These are phyloP conservation scores for Meripilus lineatus DNA, from an alignment of 1,284 basidiomycete genomes.

Conservation along the genomic window DNA sequence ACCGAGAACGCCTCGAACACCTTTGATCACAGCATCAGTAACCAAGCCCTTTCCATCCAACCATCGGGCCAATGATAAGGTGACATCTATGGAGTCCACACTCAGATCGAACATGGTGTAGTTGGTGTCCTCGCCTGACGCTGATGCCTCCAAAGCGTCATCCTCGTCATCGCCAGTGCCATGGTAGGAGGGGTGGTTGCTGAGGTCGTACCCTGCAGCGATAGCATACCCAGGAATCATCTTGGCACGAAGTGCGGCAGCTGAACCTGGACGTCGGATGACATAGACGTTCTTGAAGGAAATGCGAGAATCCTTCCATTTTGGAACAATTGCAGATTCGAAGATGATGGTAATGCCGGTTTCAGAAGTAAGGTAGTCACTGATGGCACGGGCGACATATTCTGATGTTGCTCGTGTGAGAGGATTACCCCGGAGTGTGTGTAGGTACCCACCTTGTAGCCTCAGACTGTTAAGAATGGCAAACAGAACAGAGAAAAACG, in stretches of 20 bases:
- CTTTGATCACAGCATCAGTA: constrained; percentile 87
- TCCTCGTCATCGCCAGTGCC: constrained; percentile 51
- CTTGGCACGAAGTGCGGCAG: constrained; percentile 14
- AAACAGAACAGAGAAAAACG: constrained; percentile 93
- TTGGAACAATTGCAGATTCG: constrained; percentile 96
- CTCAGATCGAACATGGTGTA: constrained; percentile 89
- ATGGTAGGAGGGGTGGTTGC: constrained; percentile 69
- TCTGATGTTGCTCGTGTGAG: constrained; percentile 39
- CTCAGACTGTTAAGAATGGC: constrained; percentile 85
- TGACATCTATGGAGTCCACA: constrained; percentile 94
- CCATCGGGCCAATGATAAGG: constrained; percentile 91
- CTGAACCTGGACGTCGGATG: constrained; percentile 64
- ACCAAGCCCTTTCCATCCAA: constrained; percentile 94
- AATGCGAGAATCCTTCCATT: constrained; percentile 94
- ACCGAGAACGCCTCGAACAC: constrained; percentile 93
- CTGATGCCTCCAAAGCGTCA: constrained; percentile 20
- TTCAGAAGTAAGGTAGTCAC: constrained; percentile 89
- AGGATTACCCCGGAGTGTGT: constrained; percentile 2
- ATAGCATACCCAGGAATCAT: constrained; percentile 40
- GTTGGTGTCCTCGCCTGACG: constrained; percentile 51
- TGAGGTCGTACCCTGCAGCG: constrained; percentile 69
- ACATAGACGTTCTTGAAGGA: constrained; percentile 97
- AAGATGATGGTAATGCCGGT: constrained; percentile 95
- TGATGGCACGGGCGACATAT: constrained; percentile 85
- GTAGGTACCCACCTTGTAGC: constrained; percentile 62